Evolutionary conservation across 768 basidiomycete genomes (phyloP), one percentile per base, ranked within the genome.

Genomic region (Paxillus involutus): DNA sequence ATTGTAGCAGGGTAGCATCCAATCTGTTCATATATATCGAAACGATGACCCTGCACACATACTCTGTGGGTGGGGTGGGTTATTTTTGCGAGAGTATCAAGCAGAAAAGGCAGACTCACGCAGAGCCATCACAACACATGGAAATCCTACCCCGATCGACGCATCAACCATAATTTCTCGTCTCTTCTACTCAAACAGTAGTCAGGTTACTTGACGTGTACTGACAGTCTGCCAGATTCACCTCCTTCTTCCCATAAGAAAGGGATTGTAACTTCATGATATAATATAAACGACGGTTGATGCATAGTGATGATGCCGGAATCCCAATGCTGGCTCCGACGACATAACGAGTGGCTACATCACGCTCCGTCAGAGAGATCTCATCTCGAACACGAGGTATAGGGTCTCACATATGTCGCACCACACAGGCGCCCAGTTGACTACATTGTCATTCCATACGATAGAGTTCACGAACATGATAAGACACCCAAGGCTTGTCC

Each of bases 251-350:
- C 32, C 32, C 32, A 33, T 33, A 33, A 33, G 32, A 33, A 33
- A 33, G 32, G 32, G 32, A 33, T 33, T 33, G 32, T 9, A 33
- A 12, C 32, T 33, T 33, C 8, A 12, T 11, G 32, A 33, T 33
- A 33, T 33, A 33, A 33, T 33, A 33, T 33, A 49, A 16, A 14
- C 36, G 70, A 9, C 81, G 78, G 60, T 80, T 82, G 63, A 84
- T 85, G 64, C 80, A 82, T 4, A 84, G 71, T 4, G 79, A 80
- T 11, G 79, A 72, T 1, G 80, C 77, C 5, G 83, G 81, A 54
- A 84, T 73, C 1, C 75, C 84, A 48, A 80, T 72, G 43, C 67
- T 62, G 32, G 66, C 60, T 16, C 76, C 79, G 29, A 80, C 54
- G n/a, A 79, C 65, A 58, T 84, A 71, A 35, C 73, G 72, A 17